These are phyloP conservation scores for Macadamia integrifolia DNA, from an alignment of 164 flowering plant species.

Conservation along the genomic window DNA sequence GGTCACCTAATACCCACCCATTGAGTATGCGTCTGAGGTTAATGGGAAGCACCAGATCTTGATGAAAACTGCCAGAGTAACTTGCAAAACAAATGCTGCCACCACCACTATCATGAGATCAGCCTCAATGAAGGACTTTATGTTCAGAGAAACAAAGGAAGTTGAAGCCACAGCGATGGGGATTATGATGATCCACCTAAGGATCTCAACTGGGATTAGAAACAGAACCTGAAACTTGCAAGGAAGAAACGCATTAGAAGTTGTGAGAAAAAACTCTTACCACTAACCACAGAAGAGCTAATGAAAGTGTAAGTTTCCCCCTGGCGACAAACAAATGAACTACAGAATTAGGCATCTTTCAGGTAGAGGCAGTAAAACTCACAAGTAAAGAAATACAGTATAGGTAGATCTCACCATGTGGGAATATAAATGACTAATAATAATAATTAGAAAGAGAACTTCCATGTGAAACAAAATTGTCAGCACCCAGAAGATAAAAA, in stretches of 20 bases:
- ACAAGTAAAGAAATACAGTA: no score
- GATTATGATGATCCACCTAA: slow-evolving; percentile 77
- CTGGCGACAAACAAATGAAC: no score
- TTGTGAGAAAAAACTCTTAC: not conserved
- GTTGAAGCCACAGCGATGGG: slow-evolving; percentile 62
- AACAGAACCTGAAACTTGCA: slow-evolving; percentile 56
- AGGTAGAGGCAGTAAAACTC: no score
- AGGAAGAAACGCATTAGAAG: slow-evolving; percentile 5
- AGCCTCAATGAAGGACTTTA: slow-evolving; percentile 43
- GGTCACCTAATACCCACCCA: not conserved
- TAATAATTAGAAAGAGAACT: no score
- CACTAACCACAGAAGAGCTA: no score
- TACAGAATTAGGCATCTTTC: no score
- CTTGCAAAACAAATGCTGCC: slow-evolving; percentile 70
- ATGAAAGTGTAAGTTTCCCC: no score
- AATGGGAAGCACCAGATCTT: slow-evolving; percentile 79
- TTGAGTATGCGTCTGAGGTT: not conserved
- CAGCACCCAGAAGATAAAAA: no score
- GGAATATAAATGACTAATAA: no score
- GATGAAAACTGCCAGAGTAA: slow-evolving; percentile 78
- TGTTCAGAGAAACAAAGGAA: slow-evolving; percentile 70
- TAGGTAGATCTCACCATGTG: no score
- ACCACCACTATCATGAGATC: slow-evolving; percentile 50
- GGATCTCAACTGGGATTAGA: slow-evolving; percentile 71
- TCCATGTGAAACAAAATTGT: no score